These are phyloP conservation scores for Syncephalastrum racemosum DNA, from an alignment of 371 early-diverging fungal genomes.

Conservation along the genomic window DNA sequence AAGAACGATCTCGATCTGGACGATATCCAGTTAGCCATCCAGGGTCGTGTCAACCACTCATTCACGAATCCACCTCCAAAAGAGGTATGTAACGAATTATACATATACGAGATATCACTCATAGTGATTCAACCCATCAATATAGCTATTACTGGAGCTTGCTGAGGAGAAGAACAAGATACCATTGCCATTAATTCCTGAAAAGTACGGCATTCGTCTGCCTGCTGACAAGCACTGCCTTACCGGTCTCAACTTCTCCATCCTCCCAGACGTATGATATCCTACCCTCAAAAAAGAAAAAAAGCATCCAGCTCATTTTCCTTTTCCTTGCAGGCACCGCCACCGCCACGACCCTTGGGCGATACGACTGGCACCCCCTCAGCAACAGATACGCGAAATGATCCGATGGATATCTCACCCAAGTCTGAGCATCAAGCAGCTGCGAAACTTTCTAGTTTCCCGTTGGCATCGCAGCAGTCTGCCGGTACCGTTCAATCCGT, in stretches of 20 bases:
- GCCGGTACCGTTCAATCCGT: constrained; percentile 1
- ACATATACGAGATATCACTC: not conserved
- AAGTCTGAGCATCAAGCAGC: constrained; percentile 9
- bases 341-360: constrained; percentile 29
- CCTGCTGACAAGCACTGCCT: constrained; percentile 92
- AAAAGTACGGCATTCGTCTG: constrained; percentile 87
- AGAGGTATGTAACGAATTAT: constrained; percentile 57
- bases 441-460: constrained; percentile 9
- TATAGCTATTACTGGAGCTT: constrained; percentile 79
- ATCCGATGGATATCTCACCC: constrained; percentile 13
- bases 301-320: not conserved
- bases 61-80: constrained; percentile 89
- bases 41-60: constrained; percentile 86
- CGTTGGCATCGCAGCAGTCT: not conserved
- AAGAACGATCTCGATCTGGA: constrained; percentile 81
- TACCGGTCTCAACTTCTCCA: constrained; percentile 86
- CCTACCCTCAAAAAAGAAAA: not conserved
- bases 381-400: constrained; percentile 3
- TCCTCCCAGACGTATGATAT: constrained; percentile 76
- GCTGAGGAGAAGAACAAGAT: constrained; percentile 86
- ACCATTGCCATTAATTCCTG: constrained; percentile 87
- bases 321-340: constrained; percentile 29
- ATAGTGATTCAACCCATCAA: not conserved
- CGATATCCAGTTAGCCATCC: constrained; percentile 94
- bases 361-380: constrained; percentile 13